Conservation (phyloP, 2,329 filamentous ascomycete genomes). For the Bipolaris zeicola region DNA sequence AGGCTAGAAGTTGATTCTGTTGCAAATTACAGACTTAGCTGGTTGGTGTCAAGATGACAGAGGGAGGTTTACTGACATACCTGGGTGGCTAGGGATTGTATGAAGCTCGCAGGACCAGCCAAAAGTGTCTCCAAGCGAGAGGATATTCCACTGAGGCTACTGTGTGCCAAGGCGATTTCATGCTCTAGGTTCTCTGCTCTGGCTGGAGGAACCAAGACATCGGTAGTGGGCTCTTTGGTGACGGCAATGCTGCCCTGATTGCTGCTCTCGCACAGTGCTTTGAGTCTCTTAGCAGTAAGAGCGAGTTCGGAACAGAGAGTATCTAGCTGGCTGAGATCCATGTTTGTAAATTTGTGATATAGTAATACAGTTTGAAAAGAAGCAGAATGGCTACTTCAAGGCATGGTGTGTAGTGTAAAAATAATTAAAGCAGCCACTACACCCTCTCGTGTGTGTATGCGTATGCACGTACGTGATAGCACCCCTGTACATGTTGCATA, state of each 20-base stretch:
- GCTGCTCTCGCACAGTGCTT: slow-evolving; percentile 1
- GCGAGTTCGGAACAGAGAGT: slow-evolving; percentile 5
- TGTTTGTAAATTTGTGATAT: not conserved
- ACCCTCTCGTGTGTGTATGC: not conserved
- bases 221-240: not conserved
- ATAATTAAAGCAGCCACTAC: too few species aligned
- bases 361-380: too few species aligned
- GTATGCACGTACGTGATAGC: not conserved
- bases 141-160: slow-evolving; percentile 3
- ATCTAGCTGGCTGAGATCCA: slow-evolving; percentile 7
- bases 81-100: slow-evolving; percentile 5
- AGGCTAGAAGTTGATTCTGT: slow-evolving; percentile 45
- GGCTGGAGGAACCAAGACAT: not conserved
- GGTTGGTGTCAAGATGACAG: not conserved
- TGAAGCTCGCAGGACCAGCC: slow-evolving; percentile 6
- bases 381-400: not conserved
- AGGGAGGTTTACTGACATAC: not conserved
- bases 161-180: slow-evolving; percentile 2
- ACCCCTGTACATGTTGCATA: not conserved
- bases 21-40: not conserved
- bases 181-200: not conserved
- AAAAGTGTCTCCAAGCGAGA: slow-evolving; percentile 4
- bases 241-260: not conserved
- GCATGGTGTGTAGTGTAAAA: too few species aligned
- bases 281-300: slow-evolving; percentile 2